Base-by-base conservation (phyloP, 2,329 filamentous ascomycete genomes). In the Epichloe bromicola region DNA sequence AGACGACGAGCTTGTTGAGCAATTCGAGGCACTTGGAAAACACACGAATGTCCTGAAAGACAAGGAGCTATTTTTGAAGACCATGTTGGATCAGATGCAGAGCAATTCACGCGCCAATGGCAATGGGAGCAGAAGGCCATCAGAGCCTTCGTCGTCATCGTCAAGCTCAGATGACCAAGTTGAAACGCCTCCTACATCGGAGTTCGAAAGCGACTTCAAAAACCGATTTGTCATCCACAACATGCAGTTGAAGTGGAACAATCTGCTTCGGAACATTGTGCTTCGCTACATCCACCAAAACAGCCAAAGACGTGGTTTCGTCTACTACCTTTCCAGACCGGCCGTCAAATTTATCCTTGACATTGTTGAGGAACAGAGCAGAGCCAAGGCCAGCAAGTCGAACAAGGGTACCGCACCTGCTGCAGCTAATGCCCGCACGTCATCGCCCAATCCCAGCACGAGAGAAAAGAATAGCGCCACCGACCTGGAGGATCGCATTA, bases 181-280 rank as follows among this genome's bases (percentile, higher is more conserved):
- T 49, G 82, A 88, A 56, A 77, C 84, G 2, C 80, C 83, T 3
- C 79, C 84, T 1, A 79, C 83, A 3, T 80, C 86, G 15, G 89
- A 96, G 57, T 91, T 91, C 58, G 83, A 87, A 46, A 95, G 86
- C 65, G 90, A 97, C 63, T 98, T 96, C 73, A 93, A 94, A 65
- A 98, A 98, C 63, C 86, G 93, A 2, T 98, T 98, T 71, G 91
- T 97, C 59, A 86, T 98, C 49, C 93, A 98, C 72, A 98, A 98
- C 60, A 80, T 94, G 64, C 93, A 98, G 62, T 73, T 98, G 52
- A 98, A 98, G 67, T 98, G 93, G 93, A 97, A 95, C 70, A 98
- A 98, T 60, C 80, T 90, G 11, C 70, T 98, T 38, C 82, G 93
- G 53, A 97, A 98, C 63, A 96, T 96, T 60, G 93, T 98, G 47